These are phyloP conservation scores for Penicillium salamii DNA, from an alignment of 495 filamentous ascomycete species.

Conservation along the genomic window DNA sequence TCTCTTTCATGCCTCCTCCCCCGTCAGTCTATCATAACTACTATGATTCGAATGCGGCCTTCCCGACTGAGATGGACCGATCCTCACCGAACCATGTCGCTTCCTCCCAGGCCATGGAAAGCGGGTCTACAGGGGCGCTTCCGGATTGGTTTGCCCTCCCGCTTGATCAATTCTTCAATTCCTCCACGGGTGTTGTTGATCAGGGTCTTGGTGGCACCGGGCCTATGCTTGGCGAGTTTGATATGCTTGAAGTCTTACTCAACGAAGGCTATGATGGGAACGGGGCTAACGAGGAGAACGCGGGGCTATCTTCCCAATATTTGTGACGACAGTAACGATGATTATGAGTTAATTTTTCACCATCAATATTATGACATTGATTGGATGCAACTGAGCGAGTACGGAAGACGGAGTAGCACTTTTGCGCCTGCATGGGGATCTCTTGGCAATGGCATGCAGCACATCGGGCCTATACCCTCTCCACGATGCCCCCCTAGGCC, in stretches of 20 bases:
- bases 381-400: too few species aligned
- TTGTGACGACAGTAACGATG: conserved; percentile 8
- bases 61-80: conserved; percentile 30
- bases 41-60: conserved; percentile 38
- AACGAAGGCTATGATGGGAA: conserved; percentile 46
- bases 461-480: too few species aligned
- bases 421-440: neutral
- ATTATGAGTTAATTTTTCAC: neutral
- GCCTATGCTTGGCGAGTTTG: conserved; percentile 47
- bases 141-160: conserved; percentile 49
- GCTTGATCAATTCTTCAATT: conserved; percentile 52
- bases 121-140: conserved; percentile 27
- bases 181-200: conserved; percentile 45
- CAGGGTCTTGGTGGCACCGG: conserved; percentile 48
- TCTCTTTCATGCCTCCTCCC: conserved; percentile 50
- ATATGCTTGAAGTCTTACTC: conserved; percentile 47
- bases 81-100: conserved; percentile 24
- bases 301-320: conserved; percentile 23
- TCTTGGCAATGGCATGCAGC: neutral
- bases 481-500: neutral
- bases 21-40: conserved; percentile 49
- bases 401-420: too few species aligned
- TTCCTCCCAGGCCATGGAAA: conserved; percentile 32
- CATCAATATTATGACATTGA: neutral
- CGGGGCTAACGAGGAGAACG: conserved; percentile 22